Percentiles rank a stretch among this genome's conserved stretches.
These are phyloP conservation scores for Pyrrhoderma lamaoense DNA, from an alignment of 1,284 basidiomycete species.

Conservation along the genomic window DNA sequence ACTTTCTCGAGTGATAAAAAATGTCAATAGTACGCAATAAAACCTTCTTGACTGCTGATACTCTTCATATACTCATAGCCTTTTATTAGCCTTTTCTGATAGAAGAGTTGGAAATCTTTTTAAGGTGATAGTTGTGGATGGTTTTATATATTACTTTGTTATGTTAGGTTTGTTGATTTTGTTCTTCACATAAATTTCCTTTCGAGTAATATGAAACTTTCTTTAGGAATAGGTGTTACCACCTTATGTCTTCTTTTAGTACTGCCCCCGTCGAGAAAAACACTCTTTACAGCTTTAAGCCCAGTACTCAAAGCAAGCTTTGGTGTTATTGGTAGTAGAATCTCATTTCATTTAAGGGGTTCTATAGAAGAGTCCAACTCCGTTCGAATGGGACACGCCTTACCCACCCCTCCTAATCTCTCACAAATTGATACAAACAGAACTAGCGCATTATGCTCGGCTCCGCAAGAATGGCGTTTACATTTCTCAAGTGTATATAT, in stretches of 20 bases:
- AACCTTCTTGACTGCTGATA: no score
- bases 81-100: neutral
- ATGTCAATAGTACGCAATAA: no score
- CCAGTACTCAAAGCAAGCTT: conserved; percentile 8
- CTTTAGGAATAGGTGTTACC: neutral
- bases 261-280: neutral
- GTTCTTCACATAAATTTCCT: neutral
- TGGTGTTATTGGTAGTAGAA: conserved; percentile 5
- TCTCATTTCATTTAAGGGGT: neutral
- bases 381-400: no score
- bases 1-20: conserved; percentile 2
- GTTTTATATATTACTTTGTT: conserved; percentile 13
- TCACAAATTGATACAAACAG: no score
- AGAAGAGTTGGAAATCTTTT: neutral
- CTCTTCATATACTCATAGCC: no score
- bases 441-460: no score
- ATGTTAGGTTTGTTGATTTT: conserved; percentile 4
- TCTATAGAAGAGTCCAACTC: no score
- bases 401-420: no score
- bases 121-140: conserved; percentile 7
- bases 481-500: no score
- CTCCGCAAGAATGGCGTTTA: no score
- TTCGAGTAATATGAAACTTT: neutral
- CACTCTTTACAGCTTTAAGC: neutral
- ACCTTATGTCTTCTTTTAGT: neutral